phyloP scores from a whole-genome alignment of 495 filamentous ascomycete species.

The Bryoglossum gracile region DNA sequence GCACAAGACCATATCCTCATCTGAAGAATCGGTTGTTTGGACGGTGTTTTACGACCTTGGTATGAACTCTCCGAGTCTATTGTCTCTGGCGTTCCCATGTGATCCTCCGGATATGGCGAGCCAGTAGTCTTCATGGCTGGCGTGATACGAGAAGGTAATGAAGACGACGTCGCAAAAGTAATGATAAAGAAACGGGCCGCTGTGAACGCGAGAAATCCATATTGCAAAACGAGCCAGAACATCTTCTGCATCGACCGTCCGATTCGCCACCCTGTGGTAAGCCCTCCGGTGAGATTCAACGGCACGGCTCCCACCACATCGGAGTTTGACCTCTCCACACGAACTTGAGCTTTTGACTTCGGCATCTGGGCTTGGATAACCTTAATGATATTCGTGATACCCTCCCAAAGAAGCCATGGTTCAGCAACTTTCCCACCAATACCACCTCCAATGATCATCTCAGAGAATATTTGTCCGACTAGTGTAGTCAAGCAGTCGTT shows the following conservation, averaged over 20 bases:
- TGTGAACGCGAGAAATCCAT: constrained; percentile 56
- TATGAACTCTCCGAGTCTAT: constrained; percentile 4
- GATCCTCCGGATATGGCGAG: constrained; percentile 6
- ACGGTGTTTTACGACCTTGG: constrained; percentile 20
- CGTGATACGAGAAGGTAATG: constrained; percentile 41
- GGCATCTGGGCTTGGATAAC: constrained; percentile 26
- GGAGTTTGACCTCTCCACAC: constrained; percentile 23
- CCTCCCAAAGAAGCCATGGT: constrained; percentile 79
- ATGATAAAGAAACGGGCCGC: constrained; percentile 54
- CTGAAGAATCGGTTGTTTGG: constrained; percentile 60
- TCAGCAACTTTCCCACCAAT: constrained; percentile 73
- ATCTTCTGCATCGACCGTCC: constrained; percentile 18
- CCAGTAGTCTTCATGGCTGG: constrained; percentile 12
- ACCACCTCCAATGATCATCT: constrained; percentile 73
- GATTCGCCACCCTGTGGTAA: constrained; percentile 10
- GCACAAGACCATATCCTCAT: constrained; percentile 68
- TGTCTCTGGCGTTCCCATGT: constrained; percentile 5
- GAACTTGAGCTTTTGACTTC: constrained; percentile 23
- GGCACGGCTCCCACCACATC: constrained; percentile 31
- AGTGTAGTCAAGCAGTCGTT: constrained; percentile 76
- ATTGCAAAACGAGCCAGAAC: constrained; percentile 67
- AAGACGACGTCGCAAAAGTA: constrained; percentile 41
- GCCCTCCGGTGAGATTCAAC: constrained; percentile 26
- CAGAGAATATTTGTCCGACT: constrained; percentile 76
- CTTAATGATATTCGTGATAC: constrained; percentile 56